Base-by-base conservation (phyloP, 2,329 filamentous ascomycete species). In the Fonsecaea erecta region DNA sequence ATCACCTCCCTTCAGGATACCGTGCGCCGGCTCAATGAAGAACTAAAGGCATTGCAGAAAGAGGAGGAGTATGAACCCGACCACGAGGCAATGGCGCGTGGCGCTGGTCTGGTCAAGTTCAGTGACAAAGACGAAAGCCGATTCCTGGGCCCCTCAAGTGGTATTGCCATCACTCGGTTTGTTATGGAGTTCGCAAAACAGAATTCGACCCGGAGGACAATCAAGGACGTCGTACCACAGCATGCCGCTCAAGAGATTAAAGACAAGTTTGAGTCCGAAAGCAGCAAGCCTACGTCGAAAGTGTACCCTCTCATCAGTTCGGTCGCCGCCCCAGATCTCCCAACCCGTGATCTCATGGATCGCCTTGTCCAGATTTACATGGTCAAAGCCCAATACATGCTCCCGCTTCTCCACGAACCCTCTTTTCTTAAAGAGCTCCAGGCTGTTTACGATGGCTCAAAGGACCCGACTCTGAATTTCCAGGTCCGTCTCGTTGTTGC, bases 101-200 rank as follows among this genome's bases (percentile, higher is more conserved):
- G 91, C 0, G 92, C 92, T 24, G 93, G 93, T 28, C 86, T 94
- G 71, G 92, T 98, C 72, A 90, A 89, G 51, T 86, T 98, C 59
- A 88, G 90, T 73, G 91, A 94, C 72, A 88, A 89, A 62, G 92
- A 96, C 75, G 94, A 97, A 78, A 88, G 91, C 16, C 91, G 94
- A 68, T 98, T 95, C 75, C 82, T 99, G 2, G 95, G 95, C 0
- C 91, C 95, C 2, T 97, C 93, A 55, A 98, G 94, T 76, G 95
- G 94, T 65, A 97, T 97, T 73, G 92, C 93, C 74, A 96, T 98
- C 82, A 96, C 93, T 12, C 88, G 94, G 32, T 84, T 98, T 71
- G 89, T 99, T 11, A 97, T 99, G 90, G 93, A 97, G 76, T 88
- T 97, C 77, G 94, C 94, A 60, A 98, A 97, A 79, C 90, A 93